phyloP scores from a whole-genome alignment of 1,284 basidiomycete species.

The Leucoagaricus sp. region DNA sequence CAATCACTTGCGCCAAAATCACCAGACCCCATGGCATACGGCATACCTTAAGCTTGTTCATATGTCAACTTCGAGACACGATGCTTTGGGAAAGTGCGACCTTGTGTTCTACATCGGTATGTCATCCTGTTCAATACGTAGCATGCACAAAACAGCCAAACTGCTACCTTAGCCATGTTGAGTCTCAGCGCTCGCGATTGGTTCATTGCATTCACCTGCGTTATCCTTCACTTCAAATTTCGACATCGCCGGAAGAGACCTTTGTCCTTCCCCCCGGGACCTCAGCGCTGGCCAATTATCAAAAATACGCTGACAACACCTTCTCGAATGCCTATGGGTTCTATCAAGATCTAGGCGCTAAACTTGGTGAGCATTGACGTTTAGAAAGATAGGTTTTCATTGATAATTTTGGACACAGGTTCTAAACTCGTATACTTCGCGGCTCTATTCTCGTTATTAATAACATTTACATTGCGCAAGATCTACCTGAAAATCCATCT shows the following conservation, averaged over 20 bases:
- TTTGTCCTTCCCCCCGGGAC: constrained; percentile 1
- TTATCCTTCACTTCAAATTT: not conserved
- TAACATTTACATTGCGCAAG: constrained; percentile 2
- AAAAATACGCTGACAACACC: not conserved
- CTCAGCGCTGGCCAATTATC: not conserved
- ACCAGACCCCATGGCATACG: no score
- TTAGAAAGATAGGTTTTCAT: not conserved
- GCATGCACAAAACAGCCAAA: no score
- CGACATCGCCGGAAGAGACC: not conserved
- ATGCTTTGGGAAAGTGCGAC: no score
- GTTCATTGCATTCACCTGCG: not conserved
- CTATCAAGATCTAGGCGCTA: not conserved
- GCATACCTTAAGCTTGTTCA: no score
- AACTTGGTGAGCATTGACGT: not conserved
- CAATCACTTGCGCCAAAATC: no score
- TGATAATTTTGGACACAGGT: not conserved
- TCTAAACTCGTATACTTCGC: constrained; percentile 14
- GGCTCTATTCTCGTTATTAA: constrained; percentile 12
- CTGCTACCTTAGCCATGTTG: not conserved
- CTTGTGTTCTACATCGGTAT: no score
- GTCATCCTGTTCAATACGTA: no score
- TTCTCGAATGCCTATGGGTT: not conserved
- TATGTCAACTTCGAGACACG: no score
- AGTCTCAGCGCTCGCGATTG: not conserved
- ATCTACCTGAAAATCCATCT: constrained; percentile 15